A percentile compares a stretch with the other conserved stretches of the same genome.
These are phyloP conservation scores for Schizonepeta tenuifolia DNA, from an alignment of 257 asterid genomes.

Conservation along the genomic window DNA sequence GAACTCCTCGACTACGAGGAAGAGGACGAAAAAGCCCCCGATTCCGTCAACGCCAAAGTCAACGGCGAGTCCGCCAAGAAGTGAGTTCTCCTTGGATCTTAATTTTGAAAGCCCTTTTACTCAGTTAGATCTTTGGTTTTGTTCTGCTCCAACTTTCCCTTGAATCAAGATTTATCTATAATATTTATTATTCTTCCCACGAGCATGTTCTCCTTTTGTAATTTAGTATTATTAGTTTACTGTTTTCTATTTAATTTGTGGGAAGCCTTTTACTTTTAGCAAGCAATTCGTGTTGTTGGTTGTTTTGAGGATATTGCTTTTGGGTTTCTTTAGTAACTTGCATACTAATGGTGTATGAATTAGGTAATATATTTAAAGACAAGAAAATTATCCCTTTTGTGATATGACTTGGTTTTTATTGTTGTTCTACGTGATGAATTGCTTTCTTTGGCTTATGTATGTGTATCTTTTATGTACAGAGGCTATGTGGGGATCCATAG, in stretches of 20 bases:
- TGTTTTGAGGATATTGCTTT: not conserved
- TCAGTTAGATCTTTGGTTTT: not conserved
- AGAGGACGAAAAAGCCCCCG: constrained; percentile 81
- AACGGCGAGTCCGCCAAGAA: constrained; percentile 87
- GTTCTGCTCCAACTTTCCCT: not conserved
- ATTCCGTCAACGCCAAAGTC: constrained; percentile 60
- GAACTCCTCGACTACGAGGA: constrained; percentile 97
- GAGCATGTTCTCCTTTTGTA: not conserved
- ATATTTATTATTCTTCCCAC: too few species aligned
- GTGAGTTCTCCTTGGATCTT: constrained; percentile 45
- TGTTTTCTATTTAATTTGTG: not conserved
- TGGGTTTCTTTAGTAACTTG: not conserved
- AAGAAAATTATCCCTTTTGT: not conserved
- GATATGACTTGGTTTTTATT: not conserved
- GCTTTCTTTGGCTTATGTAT: not conserved
- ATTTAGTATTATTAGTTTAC: constrained; percentile 8
- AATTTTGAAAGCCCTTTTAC: not conserved
- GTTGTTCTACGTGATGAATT: not conserved
- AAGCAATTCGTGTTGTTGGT: not conserved
- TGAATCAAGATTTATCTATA: not conserved
- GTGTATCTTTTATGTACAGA: constrained; percentile 37
- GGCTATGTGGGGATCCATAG: constrained; percentile 70
- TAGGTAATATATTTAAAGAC: not conserved
- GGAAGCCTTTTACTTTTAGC: not conserved
- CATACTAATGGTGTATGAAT: not conserved